Evolutionary conservation across 2,329 filamentous ascomycete genomes (phyloP).

Genomic region (Fusarium circinatum): DNA sequence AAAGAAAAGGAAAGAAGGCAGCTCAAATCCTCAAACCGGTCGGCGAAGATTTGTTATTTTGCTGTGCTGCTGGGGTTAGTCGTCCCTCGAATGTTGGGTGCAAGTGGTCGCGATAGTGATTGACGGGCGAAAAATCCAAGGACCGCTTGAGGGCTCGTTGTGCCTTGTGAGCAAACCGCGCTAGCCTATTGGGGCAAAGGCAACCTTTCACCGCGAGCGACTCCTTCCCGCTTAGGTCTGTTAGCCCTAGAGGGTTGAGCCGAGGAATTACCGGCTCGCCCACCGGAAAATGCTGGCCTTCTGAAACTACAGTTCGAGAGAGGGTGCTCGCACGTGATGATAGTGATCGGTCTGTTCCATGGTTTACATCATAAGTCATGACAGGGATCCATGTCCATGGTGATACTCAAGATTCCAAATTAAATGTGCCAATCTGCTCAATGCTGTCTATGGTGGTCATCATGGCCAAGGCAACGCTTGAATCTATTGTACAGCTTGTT

Average conservation of each 20-base stretch:
- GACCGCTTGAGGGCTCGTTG: conserved; percentile 53
- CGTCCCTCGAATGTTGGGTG: conserved; percentile 51
- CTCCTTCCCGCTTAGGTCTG: conserved; percentile 53
- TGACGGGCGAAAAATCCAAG: conserved; percentile 54
- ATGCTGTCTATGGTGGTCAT: conserved; percentile 41
- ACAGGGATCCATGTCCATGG: neutral
- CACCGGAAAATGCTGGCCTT: neutral
- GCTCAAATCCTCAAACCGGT: conserved; percentile 52
- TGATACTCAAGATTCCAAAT: neutral
- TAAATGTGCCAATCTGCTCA: conserved; percentile 28
- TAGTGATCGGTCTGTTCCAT: neutral
- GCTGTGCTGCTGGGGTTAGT: conserved; percentile 57
- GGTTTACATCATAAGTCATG: conserved; percentile 2
- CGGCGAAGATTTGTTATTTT: conserved; percentile 52
- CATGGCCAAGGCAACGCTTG: conserved; percentile 37
- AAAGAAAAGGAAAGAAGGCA: conserved; percentile 49
- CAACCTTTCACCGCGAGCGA: conserved; percentile 49
- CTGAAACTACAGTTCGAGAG: too few species aligned
- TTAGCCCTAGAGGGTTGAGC: conserved; percentile 50
- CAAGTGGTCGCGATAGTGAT: conserved; percentile 54
- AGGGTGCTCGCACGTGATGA: conserved; percentile 22
- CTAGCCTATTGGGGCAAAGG: conserved; percentile 50
- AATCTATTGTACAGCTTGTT: conserved; percentile 46
- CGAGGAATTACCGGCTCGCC: conserved; percentile 47
- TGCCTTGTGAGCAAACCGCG: conserved; percentile 49